These are phyloP conservation scores for Amanita subjunquillea DNA, from an alignment of 768 basidiomycete species.

Conservation along the genomic window DNA sequence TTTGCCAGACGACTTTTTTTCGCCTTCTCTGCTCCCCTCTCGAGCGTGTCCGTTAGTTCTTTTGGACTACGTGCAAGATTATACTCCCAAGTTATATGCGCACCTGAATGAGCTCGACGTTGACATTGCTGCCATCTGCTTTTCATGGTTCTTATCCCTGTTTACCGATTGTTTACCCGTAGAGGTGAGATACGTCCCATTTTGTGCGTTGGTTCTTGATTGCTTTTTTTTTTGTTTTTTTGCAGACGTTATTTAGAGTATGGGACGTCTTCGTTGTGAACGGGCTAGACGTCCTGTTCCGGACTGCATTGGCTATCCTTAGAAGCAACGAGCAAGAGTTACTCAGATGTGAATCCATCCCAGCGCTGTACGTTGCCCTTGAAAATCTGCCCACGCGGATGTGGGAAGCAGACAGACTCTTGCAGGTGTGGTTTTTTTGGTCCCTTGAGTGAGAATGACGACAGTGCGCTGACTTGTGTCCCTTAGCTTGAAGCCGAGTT, in stretches of 20 bases:
- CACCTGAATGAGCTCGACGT: constrained; percentile 78
- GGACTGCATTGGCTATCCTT: constrained; percentile 82
- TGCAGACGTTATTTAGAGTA: constrained; percentile 82
- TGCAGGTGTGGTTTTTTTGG: constrained; percentile 51
- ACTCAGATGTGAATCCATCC: constrained; percentile 72
- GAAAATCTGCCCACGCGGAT: constrained; percentile 85
- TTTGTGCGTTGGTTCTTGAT: neutral
- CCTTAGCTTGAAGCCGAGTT: constrained; percentile 48
- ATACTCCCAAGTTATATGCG: constrained; percentile 59
- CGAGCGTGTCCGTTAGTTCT: constrained; percentile 90
- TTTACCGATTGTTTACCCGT: constrained; percentile 96
- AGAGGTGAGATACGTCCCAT: constrained; percentile 46
- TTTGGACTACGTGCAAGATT: constrained; percentile 75
- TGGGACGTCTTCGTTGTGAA: constrained; percentile 97
- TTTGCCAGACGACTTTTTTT: constrained; percentile 89
- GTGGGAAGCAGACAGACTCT: constrained; percentile 87
- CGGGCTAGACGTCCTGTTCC: constrained; percentile 84
- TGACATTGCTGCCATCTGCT: constrained; percentile 90
- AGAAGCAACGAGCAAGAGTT: constrained; percentile 79
- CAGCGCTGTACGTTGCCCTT: constrained; percentile 82
- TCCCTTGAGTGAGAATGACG: neutral
- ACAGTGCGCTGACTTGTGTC: neutral
- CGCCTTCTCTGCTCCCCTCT: constrained; percentile 84
- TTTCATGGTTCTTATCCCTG: constrained; percentile 96
- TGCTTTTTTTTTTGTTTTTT: too few species aligned